Evolutionary conservation across 192 early-diverging fungal species (phyloP).

Genomic region (Backusella macrospora): DNA sequence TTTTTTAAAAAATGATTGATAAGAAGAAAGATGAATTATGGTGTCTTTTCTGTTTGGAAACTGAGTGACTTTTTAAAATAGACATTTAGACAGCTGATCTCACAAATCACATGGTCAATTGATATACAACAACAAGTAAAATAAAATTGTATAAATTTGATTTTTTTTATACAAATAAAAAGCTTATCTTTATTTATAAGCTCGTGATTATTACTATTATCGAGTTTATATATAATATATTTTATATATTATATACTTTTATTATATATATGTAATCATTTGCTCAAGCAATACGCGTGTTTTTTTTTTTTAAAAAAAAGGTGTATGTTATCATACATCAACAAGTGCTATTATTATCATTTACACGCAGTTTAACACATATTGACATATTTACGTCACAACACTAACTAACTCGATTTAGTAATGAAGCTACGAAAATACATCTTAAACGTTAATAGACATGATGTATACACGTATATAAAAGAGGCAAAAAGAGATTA

Average conservation of each 20-base stretch:
- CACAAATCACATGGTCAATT: constrained; percentile 2
- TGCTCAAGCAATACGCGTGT: no score
- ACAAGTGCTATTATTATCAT: background rate
- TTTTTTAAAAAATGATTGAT: background rate
- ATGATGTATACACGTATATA: no score
- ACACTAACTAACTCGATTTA: background rate
- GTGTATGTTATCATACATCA: no score
- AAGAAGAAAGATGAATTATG: background rate
- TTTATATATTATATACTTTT: no score
- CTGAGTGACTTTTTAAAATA: background rate
- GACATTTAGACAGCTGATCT: constrained; percentile 5
- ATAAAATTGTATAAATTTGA: background rate
- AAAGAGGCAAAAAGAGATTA: no score
- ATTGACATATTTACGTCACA: no score
- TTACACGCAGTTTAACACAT: background rate
- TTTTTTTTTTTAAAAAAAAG: no score
- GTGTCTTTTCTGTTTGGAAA: background rate
- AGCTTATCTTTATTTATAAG: background rate
- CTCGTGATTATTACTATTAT: background rate
- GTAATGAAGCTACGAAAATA: background rate
- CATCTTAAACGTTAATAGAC: background rate
- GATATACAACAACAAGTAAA: background rate
- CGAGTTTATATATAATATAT: no score
- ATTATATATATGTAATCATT: no score
- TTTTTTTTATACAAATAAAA: background rate